A percentile compares a stretch with the other conserved stretches of the same genome.
These are phyloP conservation scores for Globisporangium takayamanum DNA, from an alignment of 352 stramenopile genomes.

Conservation along the genomic window DNA sequence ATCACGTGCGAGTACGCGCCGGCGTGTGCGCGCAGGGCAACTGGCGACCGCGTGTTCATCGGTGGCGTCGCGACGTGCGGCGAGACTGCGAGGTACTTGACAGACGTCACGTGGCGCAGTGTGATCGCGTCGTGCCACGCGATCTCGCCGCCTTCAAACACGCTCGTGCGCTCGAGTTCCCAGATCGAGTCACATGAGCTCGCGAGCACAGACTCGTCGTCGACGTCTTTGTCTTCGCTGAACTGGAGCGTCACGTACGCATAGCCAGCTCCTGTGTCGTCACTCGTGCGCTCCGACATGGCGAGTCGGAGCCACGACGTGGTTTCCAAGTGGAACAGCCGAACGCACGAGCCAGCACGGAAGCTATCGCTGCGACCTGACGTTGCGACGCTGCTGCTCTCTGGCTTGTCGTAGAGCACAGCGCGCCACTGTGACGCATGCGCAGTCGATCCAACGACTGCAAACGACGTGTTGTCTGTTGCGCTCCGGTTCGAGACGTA, in stretches of 20 bases:
- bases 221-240: constrained; percentile 34
- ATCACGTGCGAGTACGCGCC: constrained; percentile 26
- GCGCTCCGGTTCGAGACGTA: constrained; percentile 55
- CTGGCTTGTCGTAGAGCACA: constrained; percentile 43
- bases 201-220: constrained; percentile 20
- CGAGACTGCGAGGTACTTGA: constrained; percentile 48
- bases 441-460: constrained; percentile 45
- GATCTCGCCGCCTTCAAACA: constrained; percentile 50
- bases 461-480: constrained; percentile 22
- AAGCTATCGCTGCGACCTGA: constrained; percentile 16
- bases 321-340: constrained; percentile 59
- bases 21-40: constrained; percentile 5
- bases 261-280: neutral
- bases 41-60: constrained; percentile 17
- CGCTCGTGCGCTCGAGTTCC: constrained; percentile 44
- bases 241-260: constrained; percentile 36
- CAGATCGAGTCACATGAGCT: constrained; percentile 52
- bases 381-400: constrained; percentile 15
- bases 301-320: constrained; percentile 53
- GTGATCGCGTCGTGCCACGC: constrained; percentile 43
- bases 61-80: constrained; percentile 8
- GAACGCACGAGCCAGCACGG: constrained; percentile 47
- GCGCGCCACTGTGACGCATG: constrained; percentile 56
- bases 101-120: constrained; percentile 49
- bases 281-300: constrained; percentile 1